Evolutionary conservation across 179 eudicot species (phyloP).

Genomic region (Camellia oleifera): DNA sequence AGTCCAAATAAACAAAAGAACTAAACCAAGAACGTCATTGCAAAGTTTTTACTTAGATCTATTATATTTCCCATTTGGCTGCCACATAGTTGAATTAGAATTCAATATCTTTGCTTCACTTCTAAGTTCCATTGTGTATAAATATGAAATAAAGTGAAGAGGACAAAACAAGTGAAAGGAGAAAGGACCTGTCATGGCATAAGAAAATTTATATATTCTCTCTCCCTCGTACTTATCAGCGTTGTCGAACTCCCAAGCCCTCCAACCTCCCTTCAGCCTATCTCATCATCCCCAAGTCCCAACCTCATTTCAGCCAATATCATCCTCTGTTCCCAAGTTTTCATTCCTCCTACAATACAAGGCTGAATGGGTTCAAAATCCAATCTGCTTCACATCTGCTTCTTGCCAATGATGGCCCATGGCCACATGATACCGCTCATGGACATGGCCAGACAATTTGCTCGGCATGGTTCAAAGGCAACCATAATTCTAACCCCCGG

Average conservation of each 20-base stretch:
- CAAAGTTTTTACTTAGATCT: background rate
- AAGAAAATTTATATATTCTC: no score
- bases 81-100: background rate
- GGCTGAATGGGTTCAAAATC: background rate
- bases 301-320: background rate
- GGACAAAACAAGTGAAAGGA: no score
- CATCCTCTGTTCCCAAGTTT: background rate
- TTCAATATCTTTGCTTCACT: no score
- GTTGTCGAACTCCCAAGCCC: background rate
- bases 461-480: conserved; percentile 14
- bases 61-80: background rate
- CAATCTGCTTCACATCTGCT: background rate
- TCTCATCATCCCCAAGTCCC: background rate
- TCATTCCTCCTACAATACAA: background rate
- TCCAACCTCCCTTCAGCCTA: background rate
- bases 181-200: no score
- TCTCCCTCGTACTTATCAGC: no score
- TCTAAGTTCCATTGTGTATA: no score
- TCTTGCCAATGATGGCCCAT: background rate
- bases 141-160: no score
- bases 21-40: background rate
- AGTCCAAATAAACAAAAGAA: background rate
- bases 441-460: conserved; percentile 27
- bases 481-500: conserved; percentile 20
- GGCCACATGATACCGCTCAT: background rate